Base-by-base conservation (phyloP, 352 stramenopile species). In the Phytophthora fragariae region DNA sequence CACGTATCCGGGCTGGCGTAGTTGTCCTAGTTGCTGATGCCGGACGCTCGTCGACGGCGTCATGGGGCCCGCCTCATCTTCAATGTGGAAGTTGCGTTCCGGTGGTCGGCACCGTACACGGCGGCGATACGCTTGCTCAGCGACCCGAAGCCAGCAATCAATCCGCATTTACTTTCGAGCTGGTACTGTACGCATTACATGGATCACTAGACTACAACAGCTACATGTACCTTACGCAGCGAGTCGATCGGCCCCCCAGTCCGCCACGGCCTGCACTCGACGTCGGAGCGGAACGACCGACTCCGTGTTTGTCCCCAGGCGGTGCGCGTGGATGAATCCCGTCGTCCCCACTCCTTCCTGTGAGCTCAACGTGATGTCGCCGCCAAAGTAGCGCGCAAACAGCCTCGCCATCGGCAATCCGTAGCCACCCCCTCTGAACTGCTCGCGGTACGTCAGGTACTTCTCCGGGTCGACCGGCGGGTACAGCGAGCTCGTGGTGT, bases 331-430 rank as follows among this genome's bases (percentile, higher is more conserved):
- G 57, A 93, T 86, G 60, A 92, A 93, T 15, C 75, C 86, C 73
- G 98, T 98, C 31, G 97, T 99, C 14, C 98, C 97, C 59, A 96
- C 98, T 31, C 98, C 97, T 80, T 99, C 97, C 82, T 99, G 98
- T 21, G 95, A 99, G 71, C 98, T 98, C 79, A 99, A 98, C 63
- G 90, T 96, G 14, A 99, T 81, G 76, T 99, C 98, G 27, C 98
- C 98, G 33, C 97, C 98, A 84, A 99, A 99, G 81, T 99, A 99
- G 49, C 97, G 88, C 29, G 97, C 97, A 79, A 99, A 99, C 57
- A 97, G 90, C 19, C 86, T 71, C 1, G 80, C 78, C 63, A 93
- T 90, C 12, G 97, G 97, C 21, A 99, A 80, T 11, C 97, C 37
- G 49, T 68, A 59, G 61, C 61, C 49, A 21, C 33, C 61, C 5